These are phyloP conservation scores for Calonectria hawksworthii DNA, from an alignment of 2,329 filamentous ascomycete species.

Conservation along the genomic window DNA sequence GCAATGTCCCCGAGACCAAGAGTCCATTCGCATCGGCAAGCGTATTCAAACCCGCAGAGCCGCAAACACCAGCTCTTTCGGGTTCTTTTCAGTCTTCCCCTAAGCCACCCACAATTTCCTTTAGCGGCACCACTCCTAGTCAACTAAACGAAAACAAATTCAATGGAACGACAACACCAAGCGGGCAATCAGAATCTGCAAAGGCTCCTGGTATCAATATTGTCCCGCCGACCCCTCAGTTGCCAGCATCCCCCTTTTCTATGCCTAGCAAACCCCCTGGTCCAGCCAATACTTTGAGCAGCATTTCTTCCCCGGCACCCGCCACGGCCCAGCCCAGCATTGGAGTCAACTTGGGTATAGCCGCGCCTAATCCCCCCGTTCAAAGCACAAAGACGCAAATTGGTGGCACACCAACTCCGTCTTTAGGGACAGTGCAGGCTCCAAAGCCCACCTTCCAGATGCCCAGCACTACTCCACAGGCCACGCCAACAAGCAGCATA, in stretches of 20 bases:
- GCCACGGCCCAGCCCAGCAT: not conserved
- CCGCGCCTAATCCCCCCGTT: not conserved
- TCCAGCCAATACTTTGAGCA: not conserved
- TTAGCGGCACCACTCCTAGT: not conserved
- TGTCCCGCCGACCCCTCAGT: slow-evolving; percentile 34
- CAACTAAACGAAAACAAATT: slow-evolving; percentile 18
- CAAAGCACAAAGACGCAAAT: not conserved
- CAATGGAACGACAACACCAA: not conserved
- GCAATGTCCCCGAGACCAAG: slow-evolving; percentile 10
- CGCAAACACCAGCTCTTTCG: slow-evolving; percentile 2
- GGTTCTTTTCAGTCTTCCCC: slow-evolving; percentile 26
- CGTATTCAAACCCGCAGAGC: not conserved
- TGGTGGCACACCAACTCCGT: not conserved
- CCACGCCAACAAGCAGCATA: not conserved
- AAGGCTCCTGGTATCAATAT: slow-evolving; percentile 32
- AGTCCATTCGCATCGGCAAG: slow-evolving; percentile 30
- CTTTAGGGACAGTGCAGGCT: not conserved
- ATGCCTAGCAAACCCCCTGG: slow-evolving; percentile 24
- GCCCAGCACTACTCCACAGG: slow-evolving; percentile 4
- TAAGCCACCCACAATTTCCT: slow-evolving; percentile 8
- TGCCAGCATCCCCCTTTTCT: slow-evolving; percentile 26
- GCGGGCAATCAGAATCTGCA: not conserved
- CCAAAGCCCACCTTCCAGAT: slow-evolving; percentile 32
- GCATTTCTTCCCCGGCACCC: slow-evolving; percentile 2
- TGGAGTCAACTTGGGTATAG: not conserved